Evolutionary conservation across 805 yeast genomes (phyloP).

Genomic region (Teunomyces aglyptinius): DNA sequence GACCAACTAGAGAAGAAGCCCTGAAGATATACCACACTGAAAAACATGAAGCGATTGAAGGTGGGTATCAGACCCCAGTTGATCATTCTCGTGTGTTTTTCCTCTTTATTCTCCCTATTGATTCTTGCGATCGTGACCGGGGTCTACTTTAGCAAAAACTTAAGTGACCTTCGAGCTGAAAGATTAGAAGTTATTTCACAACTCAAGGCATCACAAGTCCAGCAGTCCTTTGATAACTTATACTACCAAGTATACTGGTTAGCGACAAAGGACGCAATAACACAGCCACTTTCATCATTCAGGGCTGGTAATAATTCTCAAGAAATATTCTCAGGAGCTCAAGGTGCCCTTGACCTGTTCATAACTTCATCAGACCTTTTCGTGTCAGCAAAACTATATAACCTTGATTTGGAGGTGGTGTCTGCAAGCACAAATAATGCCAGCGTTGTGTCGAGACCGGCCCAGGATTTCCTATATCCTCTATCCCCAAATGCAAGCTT

Average conservation of each 20-base stretch:
- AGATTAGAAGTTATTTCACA: conserved; percentile 76
- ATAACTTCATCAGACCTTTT: conserved; percentile 62
- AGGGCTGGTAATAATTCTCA: conserved; percentile 70
- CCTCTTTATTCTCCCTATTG: conserved; percentile 66
- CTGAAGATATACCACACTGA: background rate
- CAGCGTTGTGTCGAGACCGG: conserved; percentile 23
- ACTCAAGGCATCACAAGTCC: conserved; percentile 74
- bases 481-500: conserved; percentile 44
- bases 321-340: conserved; percentile 44
- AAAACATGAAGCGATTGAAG: conserved; percentile 38
- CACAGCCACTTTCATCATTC: conserved; percentile 56
- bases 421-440: conserved; percentile 30
- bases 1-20: background rate
- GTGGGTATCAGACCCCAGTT: conserved; percentile 77
- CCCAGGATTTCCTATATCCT: conserved; percentile 46
- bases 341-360: conserved; percentile 51
- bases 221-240: conserved; percentile 60
- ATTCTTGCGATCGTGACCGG: conserved; percentile 74
- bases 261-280: conserved; percentile 58
- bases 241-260: conserved; percentile 71
- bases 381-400: conserved; percentile 66
- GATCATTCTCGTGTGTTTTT: conserved; percentile 64
- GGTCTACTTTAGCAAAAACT: conserved; percentile 65
- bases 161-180: conserved; percentile 62
- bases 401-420: conserved; percentile 52